Base-by-base conservation (phyloP, 2,329 filamentous ascomycete species). In the Phyllosticta capitalensis region DNA sequence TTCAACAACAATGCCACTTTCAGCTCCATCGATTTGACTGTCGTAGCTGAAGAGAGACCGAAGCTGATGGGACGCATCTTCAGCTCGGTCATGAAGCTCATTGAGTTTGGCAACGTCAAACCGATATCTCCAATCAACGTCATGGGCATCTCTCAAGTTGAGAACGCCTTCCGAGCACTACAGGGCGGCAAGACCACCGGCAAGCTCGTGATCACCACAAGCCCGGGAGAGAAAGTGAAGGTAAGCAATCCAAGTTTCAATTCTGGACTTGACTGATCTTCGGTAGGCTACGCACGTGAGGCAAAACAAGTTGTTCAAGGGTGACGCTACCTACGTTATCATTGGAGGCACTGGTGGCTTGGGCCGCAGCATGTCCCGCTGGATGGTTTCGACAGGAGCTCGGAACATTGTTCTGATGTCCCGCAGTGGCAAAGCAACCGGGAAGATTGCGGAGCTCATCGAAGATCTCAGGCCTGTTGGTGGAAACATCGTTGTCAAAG, bases 331-430 rank as follows among this genome's bases (percentile, higher is more conserved):
- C 1, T 71, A 70, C 55, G 21, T 71, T 7, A 60, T 71, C 3
- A 64, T 65, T 26, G 68, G 68, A 30, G 68, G 68, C 3, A 64
- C 64, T 1, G 68, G 69, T 2, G 68, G 68, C 5, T 55, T 71
- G 21, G 69, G 68, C 3, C 65, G 69, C 1, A 63, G 63, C 24
- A 66, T 71, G 49, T 62, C 65, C 6, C 61, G 56, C 28, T 68
- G 65, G 66, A 67, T 71, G 67, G 62, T 65, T 4, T 52, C 53
- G 3, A 63, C 63, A 33, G 69, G 68, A 12, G 69, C 68, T 0
- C 61, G 62, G 24, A 59, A 67, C 51, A 60, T 71, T 20, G 62
- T 67, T 1, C 58, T 70, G 14, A 58, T 67, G 1, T 69, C 67
- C 1, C 58, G 61, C 20, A 54, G 51, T 38, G 53, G 54, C n/a